Evolutionary conservation across 208 protist genomes (phyloP).

Genomic region (Polymyxa betae): DNA sequence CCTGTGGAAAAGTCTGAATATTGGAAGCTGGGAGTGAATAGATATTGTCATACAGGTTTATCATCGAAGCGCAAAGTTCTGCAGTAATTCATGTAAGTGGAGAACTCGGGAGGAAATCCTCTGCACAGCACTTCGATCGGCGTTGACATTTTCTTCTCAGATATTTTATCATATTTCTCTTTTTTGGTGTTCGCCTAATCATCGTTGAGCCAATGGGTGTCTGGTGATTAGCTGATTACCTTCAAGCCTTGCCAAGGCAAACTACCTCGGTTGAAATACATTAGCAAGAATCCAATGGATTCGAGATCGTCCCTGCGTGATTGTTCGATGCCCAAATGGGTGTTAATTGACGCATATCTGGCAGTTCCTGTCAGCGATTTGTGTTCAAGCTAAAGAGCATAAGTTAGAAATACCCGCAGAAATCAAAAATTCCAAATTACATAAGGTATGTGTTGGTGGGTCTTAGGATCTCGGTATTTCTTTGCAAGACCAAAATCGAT

Average conservation of each 20-base stretch:
- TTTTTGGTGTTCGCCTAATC: conserved; percentile 85
- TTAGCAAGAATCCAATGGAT: conserved; percentile 96
- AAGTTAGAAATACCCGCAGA: background rate
- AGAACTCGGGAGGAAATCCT: conserved; percentile 85
- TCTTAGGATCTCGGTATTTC: conserved; percentile 96
- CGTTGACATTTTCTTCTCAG: conserved; percentile 93
- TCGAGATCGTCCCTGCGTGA: conserved; percentile 79
- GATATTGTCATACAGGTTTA: too few species aligned
- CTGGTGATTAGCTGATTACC: conserved; percentile 53
- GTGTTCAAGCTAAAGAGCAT: conserved; percentile 49
- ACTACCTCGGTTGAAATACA: conserved; percentile 97
- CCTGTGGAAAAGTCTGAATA: conserved; percentile 95
- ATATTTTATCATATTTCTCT: conserved; percentile 98
- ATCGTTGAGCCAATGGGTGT: background rate
- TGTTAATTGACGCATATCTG: conserved; percentile 98
- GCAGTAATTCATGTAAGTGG: conserved; percentile 94
- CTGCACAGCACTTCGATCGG: conserved; percentile 92
- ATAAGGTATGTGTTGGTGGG: conserved; percentile 98
- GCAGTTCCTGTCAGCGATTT: conserved; percentile 87
- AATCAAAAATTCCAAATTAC: background rate
- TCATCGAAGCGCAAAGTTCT: conserved; percentile 95
- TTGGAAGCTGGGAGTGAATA: conserved; percentile 94
- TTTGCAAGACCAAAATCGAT: conserved; percentile 91
- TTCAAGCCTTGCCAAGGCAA: conserved; percentile 97
- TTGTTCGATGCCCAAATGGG: conserved; percentile 97